phyloP scores from a whole-genome alignment of 345 rosid species.

The Linum lewisii region DNA sequence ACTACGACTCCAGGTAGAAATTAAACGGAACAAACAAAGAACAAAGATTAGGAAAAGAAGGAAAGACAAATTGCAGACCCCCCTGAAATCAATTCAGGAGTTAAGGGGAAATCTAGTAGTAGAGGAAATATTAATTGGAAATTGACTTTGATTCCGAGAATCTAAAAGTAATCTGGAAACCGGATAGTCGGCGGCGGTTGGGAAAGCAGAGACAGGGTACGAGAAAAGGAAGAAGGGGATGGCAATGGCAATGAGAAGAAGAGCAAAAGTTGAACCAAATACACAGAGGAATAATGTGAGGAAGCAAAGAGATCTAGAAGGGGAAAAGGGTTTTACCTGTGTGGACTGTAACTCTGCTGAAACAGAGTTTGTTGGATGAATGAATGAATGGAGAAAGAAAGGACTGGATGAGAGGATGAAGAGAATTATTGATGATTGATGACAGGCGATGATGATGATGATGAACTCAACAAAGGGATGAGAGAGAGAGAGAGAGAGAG shows the following conservation, averaged over 20 bases:
- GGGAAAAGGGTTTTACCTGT: neutral
- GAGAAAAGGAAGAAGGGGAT: neutral
- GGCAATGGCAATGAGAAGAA: no score
- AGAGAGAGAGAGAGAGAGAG: neutral
- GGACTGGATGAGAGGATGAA: no score
- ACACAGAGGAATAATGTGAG: neutral
- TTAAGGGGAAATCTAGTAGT: neutral
- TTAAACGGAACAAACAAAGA: neutral
- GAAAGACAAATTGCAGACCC: neutral
- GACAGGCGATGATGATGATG: neutral
- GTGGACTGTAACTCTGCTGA: neutral
- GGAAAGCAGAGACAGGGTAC: no score
- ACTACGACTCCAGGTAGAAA: no score
- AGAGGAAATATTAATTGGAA: neutral
- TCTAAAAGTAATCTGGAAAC: neutral
- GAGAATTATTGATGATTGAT: neutral
- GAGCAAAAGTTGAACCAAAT: no score
- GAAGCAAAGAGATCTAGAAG: neutral
- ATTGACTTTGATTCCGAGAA: neutral
- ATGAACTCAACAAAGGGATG: neutral
- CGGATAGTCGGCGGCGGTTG: neutral
- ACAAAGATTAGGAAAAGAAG: neutral
- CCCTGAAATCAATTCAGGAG: neutral
- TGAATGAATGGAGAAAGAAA: neutral
- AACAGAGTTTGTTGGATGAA: neutral